Evolutionary conservation across 2,329 filamentous ascomycete species (phyloP).

Genomic region (Clonostachys sp.): DNA sequence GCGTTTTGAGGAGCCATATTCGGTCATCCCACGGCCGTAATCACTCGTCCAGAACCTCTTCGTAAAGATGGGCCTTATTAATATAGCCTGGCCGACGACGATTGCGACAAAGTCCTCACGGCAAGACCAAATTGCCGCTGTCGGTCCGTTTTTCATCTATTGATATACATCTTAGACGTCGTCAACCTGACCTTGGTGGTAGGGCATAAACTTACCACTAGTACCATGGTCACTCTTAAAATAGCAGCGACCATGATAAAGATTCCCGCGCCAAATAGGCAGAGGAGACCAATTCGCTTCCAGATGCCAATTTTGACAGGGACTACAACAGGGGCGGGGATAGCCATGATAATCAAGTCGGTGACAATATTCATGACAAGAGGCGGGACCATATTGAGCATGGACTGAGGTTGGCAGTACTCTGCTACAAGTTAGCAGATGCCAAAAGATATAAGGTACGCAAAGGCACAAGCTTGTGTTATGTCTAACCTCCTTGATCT

Average conservation of each 20-base stretch:
- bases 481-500: constrained; percentile 23
- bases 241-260: constrained; percentile 22
- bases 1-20: too few relatives aligned
- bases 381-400: constrained; percentile 18
- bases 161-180: too few relatives aligned
- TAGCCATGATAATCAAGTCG: constrained; percentile 23
- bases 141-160: neutral
- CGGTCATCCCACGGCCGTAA: too few relatives aligned
- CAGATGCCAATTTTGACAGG: constrained; percentile 14
- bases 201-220: constrained; percentile 10
- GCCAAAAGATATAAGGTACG: too few relatives aligned
- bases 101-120: constrained; percentile 28
- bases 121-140: constrained; percentile 26
- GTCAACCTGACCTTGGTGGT: too few relatives aligned
- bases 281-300: constrained; percentile 19
- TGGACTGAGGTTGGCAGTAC: constrained; percentile 21
- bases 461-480: too few relatives aligned
- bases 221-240: constrained; percentile 16
- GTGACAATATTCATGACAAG: constrained; percentile 23
- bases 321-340: constrained; percentile 20
- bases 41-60: constrained; percentile 11
- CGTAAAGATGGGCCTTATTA: constrained; percentile 19
- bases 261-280: constrained; percentile 21
- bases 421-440: too few relatives aligned
- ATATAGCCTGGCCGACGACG: constrained; percentile 25